A percentile compares a stretch with the other conserved stretches of the same genome.
Conservation (phyloP, 495 filamentous ascomycete species). For the Hypoxylon fragiforme region DNA sequence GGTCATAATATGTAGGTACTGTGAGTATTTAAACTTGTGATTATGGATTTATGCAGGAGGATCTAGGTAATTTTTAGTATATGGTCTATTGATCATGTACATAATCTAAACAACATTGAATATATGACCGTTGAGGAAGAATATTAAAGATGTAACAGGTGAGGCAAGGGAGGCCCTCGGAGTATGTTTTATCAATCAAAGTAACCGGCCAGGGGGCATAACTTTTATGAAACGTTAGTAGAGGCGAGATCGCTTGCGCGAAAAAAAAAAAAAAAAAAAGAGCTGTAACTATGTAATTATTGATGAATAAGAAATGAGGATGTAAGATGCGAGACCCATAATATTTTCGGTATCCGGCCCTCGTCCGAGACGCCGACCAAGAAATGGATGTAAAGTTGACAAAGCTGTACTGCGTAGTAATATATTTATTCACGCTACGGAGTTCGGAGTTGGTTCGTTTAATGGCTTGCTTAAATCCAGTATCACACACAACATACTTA, state of each 20-base stretch:
- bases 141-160: too few species aligned
- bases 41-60: too few species aligned
- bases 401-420: too few species aligned
- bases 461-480: too few species aligned
- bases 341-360: conserved; percentile 18
- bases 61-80: too few species aligned
- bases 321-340: conserved; percentile 9
- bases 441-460: conserved; percentile 31
- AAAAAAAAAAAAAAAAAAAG: neutral
- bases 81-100: too few species aligned
- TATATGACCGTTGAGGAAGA: neutral
- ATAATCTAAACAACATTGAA: too few species aligned
- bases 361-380: conserved; percentile 22
- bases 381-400: neutral
- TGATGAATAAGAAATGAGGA: neutral
- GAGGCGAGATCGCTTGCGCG: conserved; percentile 19
- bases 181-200: too few species aligned
- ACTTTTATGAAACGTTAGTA: conserved; percentile 13
- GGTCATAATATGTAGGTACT: too few species aligned
- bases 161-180: neutral
- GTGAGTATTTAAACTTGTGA: too few species aligned
- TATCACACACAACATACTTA: neutral
- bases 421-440: conserved; percentile 7
- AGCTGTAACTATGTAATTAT: too few species aligned
- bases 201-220: neutral